Conservation (phyloP, 192 early-diverging fungal species). For the Umbelopsis vinacea region DNA sequence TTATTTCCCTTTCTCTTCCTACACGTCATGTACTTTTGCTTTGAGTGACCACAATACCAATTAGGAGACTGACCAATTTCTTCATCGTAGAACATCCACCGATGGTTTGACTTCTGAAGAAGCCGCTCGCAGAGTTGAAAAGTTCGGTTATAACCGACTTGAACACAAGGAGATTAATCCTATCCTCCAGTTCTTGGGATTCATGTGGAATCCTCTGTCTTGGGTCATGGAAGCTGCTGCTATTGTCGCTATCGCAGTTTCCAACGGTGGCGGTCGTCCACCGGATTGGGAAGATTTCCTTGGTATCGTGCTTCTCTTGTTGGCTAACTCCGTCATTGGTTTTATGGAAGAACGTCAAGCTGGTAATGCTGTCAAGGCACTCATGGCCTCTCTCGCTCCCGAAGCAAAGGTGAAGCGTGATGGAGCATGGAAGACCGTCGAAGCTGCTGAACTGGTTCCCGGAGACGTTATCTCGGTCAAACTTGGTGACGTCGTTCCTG, state of each 20-base stretch:
- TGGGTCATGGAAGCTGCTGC: constrained; percentile 86
- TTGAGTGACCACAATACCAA: background rate
- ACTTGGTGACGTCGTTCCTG: constrained; percentile 86
- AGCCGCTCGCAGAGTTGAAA: constrained; percentile 65
- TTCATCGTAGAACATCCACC: constrained; percentile 27
- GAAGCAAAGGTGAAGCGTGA: constrained; percentile 87
- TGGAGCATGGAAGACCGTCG: constrained; percentile 77
- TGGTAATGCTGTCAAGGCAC: constrained; percentile 86
- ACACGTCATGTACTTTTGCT: background rate
- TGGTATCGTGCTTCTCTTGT: constrained; percentile 79
- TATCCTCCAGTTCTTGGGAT: constrained; percentile 82
- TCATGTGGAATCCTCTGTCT: constrained; percentile 79
- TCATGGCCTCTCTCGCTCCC: constrained; percentile 86
- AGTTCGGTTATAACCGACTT: constrained; percentile 69
- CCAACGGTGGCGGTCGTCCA: constrained; percentile 67
- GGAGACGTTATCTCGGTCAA: constrained; percentile 85
- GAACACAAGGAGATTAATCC: constrained; percentile 80
- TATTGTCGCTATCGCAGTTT: constrained; percentile 74
- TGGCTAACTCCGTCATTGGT: constrained; percentile 86
- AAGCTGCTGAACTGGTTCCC: constrained; percentile 76
- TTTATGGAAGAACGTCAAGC: constrained; percentile 88
- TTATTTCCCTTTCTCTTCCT: background rate
- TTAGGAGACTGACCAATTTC: background rate
- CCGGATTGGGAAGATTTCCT: constrained; percentile 84
- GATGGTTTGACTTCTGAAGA: constrained; percentile 78